Evolutionary conservation across 371 early-diverging fungal species (phyloP).

Genomic region (Syncephalastrum contaminatum): DNA sequence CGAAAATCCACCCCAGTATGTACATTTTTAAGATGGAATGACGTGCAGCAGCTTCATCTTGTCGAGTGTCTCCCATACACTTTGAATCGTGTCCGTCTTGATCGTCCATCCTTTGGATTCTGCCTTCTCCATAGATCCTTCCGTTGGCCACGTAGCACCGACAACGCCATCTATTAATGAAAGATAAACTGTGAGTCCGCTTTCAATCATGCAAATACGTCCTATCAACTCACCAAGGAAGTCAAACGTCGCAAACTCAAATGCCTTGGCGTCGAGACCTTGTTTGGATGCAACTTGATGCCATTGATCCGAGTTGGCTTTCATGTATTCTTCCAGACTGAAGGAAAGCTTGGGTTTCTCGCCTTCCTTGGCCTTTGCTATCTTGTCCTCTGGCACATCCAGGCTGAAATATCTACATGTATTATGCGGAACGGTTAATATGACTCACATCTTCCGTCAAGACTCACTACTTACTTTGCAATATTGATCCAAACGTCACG

Average conservation of each 20-base stretch:
- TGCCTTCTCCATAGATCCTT: too few species aligned
- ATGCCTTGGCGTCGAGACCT: constrained; percentile 13
- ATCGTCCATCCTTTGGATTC: too few species aligned
- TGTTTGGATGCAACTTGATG: constrained; percentile 15
- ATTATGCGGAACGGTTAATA: neutral
- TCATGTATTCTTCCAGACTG: constrained; percentile 8
- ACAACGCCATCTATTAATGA: too few species aligned
- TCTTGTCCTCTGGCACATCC: constrained; percentile 4
- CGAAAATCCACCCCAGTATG: too few species aligned
- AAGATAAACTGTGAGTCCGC: too few species aligned
- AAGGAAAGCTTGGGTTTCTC: neutral
- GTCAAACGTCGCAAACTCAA: constrained; percentile 13
- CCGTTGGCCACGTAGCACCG: too few species aligned
- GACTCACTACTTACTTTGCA: constrained; percentile 15
- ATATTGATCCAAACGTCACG: constrained; percentile 13
- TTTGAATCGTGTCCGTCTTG: too few species aligned
- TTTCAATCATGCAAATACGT: too few species aligned
- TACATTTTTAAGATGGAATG: too few species aligned
- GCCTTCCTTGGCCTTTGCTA: neutral
- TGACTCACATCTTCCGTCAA: neutral
- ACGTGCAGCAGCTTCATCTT: too few species aligned
- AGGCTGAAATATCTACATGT: constrained; percentile 13
- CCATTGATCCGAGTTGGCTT: constrained; percentile 7
- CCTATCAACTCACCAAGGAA: constrained; percentile 12
- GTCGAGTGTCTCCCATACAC: too few species aligned